Evolutionary conservation across 2,329 filamentous ascomycete species (phyloP).

Genomic region (Fusarium nurragi): DNA sequence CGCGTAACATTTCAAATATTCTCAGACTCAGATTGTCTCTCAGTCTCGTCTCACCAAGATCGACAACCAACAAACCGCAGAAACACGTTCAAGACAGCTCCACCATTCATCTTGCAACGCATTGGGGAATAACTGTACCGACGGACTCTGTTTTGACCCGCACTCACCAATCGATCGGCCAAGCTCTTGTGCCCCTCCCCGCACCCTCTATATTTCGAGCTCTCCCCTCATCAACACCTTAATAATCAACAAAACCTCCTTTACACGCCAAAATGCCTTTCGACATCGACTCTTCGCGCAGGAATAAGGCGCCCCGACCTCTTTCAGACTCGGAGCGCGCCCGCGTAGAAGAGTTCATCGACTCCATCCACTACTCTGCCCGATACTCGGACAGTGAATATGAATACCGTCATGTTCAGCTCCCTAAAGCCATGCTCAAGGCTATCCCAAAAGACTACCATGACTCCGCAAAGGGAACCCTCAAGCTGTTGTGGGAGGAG

Average conservation of each 20-base stretch:
- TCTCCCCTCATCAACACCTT: conserved; percentile 10
- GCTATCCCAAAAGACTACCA: conserved; percentile 95
- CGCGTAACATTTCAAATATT: conserved; percentile 36
- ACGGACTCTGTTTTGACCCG: conserved; percentile 27
- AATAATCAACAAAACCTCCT: conserved; percentile 7
- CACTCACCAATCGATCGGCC: conserved; percentile 35
- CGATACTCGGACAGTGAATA: conserved; percentile 94
- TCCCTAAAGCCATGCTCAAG: conserved; percentile 98
- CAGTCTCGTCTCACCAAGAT: neutral
- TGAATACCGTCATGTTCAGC: conserved; percentile 97
- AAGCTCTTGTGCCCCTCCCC: conserved; percentile 36
- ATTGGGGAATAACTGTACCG: conserved; percentile 11
- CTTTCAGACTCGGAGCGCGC: conserved; percentile 83
- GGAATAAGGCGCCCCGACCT: conserved; percentile 85
- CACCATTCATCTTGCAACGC: neutral
- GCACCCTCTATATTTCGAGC: conserved; percentile 28
- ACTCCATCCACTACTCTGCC: conserved; percentile 94
- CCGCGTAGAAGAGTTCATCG: conserved; percentile 88
- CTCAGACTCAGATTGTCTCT: neutral
- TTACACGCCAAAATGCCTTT: conserved; percentile 44
- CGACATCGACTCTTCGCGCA: conserved; percentile 81
- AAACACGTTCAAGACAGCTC: neutral
- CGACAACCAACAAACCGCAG: neutral
- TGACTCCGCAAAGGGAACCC: conserved; percentile 84
- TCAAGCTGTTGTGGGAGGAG: conserved; percentile 97